Percentiles rank a stretch among this genome's conserved stretches.
These are phyloP conservation scores for Penicillium sp. DNA, from an alignment of 2,329 filamentous ascomycete species.

Conservation along the genomic window DNA sequence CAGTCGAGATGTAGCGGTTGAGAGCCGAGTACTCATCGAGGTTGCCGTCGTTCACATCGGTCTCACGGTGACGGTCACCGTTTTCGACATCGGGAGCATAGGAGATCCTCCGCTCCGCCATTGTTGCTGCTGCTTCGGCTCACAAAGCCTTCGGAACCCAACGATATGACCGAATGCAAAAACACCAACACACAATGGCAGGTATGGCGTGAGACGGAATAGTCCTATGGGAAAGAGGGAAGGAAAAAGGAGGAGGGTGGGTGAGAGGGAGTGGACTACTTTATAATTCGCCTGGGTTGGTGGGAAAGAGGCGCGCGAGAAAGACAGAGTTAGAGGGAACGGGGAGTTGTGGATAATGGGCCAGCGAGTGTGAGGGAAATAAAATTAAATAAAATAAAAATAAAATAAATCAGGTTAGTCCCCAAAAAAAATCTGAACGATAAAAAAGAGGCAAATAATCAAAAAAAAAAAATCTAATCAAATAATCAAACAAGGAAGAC, in stretches of 20 bases:
- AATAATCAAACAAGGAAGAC: not conserved
- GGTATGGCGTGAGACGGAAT: constrained; percentile 45
- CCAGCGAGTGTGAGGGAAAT: constrained; percentile 21
- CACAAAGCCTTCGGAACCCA: constrained; percentile 43
- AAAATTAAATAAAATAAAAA: constrained; percentile 17
- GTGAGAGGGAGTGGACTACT: constrained; percentile 39
- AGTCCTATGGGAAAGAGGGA: constrained; percentile 38
- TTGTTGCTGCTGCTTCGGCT: constrained; percentile 46
- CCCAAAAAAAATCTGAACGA: constrained; percentile 2
- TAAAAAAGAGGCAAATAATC: constrained; percentile 9
- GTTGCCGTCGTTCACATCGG: constrained; percentile 33
- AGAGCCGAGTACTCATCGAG: constrained; percentile 67
- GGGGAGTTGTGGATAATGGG: constrained; percentile 31
- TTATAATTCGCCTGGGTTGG: constrained; percentile 39
- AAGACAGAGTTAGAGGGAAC: constrained; percentile 5
- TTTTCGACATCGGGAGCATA: constrained; percentile 50
- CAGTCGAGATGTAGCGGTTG: constrained; percentile 69
- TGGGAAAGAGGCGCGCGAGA: constrained; percentile 25
- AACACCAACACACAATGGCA: constrained; percentile 40
- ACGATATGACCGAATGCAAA: constrained; percentile 43
- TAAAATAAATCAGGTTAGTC: constrained; percentile 7
- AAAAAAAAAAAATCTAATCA: constrained; percentile 3
- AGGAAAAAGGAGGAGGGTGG: constrained; percentile 24
- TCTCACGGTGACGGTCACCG: constrained; percentile 42
- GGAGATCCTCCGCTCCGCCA: constrained; percentile 51